phyloP scores from a whole-genome alignment of 352 stramenopile species.

The Blastocystis sp. region DNA sequence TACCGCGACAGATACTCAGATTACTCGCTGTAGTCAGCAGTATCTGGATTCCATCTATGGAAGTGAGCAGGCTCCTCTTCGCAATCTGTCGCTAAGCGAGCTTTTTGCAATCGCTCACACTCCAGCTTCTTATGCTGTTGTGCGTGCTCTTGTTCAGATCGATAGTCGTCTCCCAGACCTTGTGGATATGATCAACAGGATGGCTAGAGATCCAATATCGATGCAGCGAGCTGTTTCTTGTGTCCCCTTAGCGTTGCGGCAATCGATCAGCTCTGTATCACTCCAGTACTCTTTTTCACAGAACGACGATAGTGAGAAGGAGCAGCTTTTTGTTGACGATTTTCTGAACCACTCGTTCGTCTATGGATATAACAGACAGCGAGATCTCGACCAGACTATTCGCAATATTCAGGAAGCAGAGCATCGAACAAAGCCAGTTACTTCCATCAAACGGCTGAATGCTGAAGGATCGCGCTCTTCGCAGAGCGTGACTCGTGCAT shows the following conservation, averaged over 20 bases:
- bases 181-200: not conserved
- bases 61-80: not conserved
- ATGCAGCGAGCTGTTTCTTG: not conserved
- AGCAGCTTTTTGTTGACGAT: not conserved
- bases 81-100: not conserved
- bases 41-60: constrained; percentile 4
- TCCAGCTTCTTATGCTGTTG: not conserved
- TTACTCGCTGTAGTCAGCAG: not conserved
- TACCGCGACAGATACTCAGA: not conserved
- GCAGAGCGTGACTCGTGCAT: not conserved
- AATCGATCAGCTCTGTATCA: not conserved
- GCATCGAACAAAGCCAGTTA: not conserved
- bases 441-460: constrained; percentile 8
- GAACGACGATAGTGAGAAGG: constrained; percentile 7
- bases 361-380: not conserved
- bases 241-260: not conserved
- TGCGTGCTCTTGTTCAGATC: not conserved
- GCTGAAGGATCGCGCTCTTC: not conserved
- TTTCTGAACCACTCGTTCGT: not conserved
- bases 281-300: not conserved
- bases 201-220: not conserved
- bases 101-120: not conserved
- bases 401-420: not conserved
- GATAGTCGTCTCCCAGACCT: not conserved
- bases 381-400: not conserved